Evolutionary conservation across 2,329 filamentous ascomycete genomes (phyloP), one percentile per base, ranked within the genome.

Genomic region (Sclerotinia sclerotiorum): DNA sequence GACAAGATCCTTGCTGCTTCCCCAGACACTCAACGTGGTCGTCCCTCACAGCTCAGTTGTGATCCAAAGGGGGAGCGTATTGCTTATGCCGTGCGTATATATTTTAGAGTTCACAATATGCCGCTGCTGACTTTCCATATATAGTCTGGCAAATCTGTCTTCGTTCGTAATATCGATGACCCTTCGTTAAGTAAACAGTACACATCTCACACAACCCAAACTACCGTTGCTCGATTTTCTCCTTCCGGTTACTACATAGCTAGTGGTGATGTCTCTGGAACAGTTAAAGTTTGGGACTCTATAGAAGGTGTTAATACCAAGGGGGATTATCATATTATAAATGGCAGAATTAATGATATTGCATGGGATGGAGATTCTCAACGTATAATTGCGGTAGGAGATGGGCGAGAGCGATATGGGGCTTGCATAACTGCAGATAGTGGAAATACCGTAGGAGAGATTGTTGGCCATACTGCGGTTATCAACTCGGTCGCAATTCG

Each of bases 341-440:
- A 92, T 46, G 95, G 95, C 17, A 90, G 92, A 66, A 94, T 99
- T 81, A 97, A 97, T 78, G 95, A 99, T 79, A 88, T 99, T 73
- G 94, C 93, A 1, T 99, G 95, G 94, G 95, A 98, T 76, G 94
- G 94, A 68, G 95, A 99, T 80, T 97, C 92, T 70, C 94, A 97
- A 82, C 90, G 95, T 62, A 90, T 99, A 77, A 97, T 98, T 76
- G 95, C 94, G 4, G 94, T 99, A 6, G 95, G 95, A 56, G 92
- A 98, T 75, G 95, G 95, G 64, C 94, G 94, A 77, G 93, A 98
- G 81, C 87, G 93, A 68, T 97, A 93, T 78, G 94, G 94, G 19
- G 92, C 94, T 79, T 97, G 93, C 82, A 93, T 98, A 78, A 97
- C 93, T 39, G 92, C 92, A 73, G 95, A 98, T 80, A 96, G 92